Evolutionary conservation across 1,284 basidiomycete species (phyloP), one percentile per base, ranked within the genome.

Genomic region (Erythrobasidium hasegawianum): DNA sequence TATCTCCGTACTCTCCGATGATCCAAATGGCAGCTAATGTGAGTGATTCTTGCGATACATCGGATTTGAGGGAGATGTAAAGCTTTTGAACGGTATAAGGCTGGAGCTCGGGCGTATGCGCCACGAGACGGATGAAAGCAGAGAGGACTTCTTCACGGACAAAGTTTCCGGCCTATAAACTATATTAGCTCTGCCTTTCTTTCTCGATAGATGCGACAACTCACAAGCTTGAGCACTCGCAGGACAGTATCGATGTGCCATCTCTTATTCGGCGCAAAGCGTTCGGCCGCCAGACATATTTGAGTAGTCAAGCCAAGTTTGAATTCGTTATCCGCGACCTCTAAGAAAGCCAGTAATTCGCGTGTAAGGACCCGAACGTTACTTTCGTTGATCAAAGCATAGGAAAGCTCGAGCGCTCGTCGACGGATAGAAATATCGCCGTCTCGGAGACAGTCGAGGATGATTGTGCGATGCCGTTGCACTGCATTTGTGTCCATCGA

Each of bases 171-270:
- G 95, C 94, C 89, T 92, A 69, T 9, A 33, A 33, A 45, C 41
- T 33, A 33, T 33, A 33, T 33, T 5, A 33, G 33, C 33, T 33
- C 11, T 33, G 33, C 11, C 33, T 33, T 5, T 4, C 33, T 33
- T 5, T 33, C 33, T 33, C 18, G n/a, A n/a, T 14, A 20, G 58
- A 22, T 43, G 26, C 11, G 7, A 27, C 14, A n/a, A 29, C 87
- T 71, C 67, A 93, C 92, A 73, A 97, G 80, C 78, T 92, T 95
- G 70, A 99, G 80, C 1, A 95, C 90, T 22, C 96, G 84, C 61
- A 99, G 80, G 9, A 97, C 89, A 0, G 96, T 97, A 78, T 98
- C 96, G 69, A 99, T 97, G 77, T 99, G 96, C 96, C 96, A 99
- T 71, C 96, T 83, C 79, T 93, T 94, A 79, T 97, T 97, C 0